These are phyloP conservation scores for Tulasnella sp. DNA, from an alignment of 768 basidiomycete genomes.

Conservation along the genomic window DNA sequence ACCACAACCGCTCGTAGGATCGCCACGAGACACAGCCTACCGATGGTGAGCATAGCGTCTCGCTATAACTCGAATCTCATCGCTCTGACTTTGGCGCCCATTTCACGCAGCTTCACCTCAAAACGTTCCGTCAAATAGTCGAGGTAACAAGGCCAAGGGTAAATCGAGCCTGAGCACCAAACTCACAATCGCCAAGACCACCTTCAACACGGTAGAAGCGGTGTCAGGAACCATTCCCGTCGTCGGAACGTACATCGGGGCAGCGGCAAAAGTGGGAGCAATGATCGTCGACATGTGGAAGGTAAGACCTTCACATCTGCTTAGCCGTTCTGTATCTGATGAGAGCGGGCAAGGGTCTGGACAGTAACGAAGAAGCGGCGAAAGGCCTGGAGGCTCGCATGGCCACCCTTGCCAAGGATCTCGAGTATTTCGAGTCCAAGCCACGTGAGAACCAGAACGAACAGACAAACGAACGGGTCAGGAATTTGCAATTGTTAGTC, in stretches of 20 bases:
- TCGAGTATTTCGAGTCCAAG: background rate
- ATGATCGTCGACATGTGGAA: background rate
- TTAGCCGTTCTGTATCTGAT: background rate
- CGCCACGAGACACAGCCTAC: background rate
- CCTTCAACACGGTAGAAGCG: background rate
- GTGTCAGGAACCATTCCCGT: background rate
- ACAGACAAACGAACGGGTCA: background rate
- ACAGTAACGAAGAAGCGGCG: background rate
- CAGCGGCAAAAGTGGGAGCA: background rate
- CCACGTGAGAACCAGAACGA: background rate
- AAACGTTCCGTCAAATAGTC: background rate
- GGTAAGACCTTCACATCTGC: background rate
- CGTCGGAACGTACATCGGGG: background rate
- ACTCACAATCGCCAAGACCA: background rate
- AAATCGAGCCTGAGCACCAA: background rate
- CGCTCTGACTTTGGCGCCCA: too few relatives aligned
- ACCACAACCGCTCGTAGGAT: background rate
- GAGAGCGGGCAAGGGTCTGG: background rate
- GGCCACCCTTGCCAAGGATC: background rate
- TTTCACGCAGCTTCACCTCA: too few relatives aligned
- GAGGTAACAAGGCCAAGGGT: background rate
- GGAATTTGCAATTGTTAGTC: background rate
- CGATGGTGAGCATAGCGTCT: background rate
- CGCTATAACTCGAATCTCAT: too few relatives aligned
- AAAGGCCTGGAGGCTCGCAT: background rate